Conservation (phyloP, 1,284 basidiomycete species). For the Irpex sp. region DNA sequence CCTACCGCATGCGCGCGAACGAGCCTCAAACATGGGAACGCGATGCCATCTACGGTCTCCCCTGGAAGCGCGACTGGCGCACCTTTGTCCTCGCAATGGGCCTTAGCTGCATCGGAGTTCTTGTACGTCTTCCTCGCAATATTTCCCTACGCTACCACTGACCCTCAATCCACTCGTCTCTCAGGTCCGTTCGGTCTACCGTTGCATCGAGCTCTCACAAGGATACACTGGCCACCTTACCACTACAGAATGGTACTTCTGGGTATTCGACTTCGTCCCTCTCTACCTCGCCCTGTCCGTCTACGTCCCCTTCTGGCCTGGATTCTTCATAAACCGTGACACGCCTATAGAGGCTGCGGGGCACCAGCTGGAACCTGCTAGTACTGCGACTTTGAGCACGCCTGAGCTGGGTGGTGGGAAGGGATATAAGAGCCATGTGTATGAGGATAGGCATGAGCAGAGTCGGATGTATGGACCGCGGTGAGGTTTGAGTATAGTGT, state of each 20-base stretch:
- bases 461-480: background rate
- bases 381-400: background rate
- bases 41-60: conserved; percentile 29
- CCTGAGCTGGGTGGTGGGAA: background rate
- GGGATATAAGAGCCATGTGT: background rate
- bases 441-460: background rate
- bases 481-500: background rate
- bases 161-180: background rate
- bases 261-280: conserved; percentile 62
- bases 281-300: conserved; percentile 55
- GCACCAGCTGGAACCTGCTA: background rate
- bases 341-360: background rate
- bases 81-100: conserved; percentile 48
- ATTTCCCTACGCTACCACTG: background rate
- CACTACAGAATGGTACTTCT: conserved; percentile 54
- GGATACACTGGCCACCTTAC: conserved; percentile 60
- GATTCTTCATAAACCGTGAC: conserved; percentile 39
- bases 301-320: conserved; percentile 59
- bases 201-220: conserved; percentile 62
- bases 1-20: conserved; percentile 45
- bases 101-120: conserved; percentile 63
- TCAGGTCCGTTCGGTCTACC: conserved; percentile 64
- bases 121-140: conserved; percentile 34
- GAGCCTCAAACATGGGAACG: conserved; percentile 44
- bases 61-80: conserved; percentile 62